phyloP scores from a whole-genome alignment of 2,329 filamentous ascomycete species.

The Xylaria sp. region DNA sequence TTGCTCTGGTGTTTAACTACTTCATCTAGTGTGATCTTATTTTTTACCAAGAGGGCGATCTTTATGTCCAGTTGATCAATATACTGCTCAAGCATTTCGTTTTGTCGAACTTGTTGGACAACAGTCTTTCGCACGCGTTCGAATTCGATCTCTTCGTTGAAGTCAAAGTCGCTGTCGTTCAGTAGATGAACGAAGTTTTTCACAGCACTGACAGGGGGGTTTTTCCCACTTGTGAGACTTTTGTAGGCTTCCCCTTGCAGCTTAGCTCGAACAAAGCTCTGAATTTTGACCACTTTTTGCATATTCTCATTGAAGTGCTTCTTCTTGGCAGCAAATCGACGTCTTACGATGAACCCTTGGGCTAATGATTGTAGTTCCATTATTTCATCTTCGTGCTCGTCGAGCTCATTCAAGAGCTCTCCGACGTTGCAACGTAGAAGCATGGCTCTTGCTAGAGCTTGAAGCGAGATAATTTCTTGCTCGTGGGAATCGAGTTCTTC shows the following conservation, averaged over 20 bases:
- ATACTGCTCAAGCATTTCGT: constrained; percentile 96
- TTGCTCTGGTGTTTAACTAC: constrained; percentile 97
- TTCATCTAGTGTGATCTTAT: constrained; percentile 98
- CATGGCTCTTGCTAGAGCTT: constrained; percentile 82
- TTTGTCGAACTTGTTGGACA: constrained; percentile 95
- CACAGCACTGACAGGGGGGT: constrained; percentile 94
- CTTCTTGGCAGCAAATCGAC: constrained; percentile 83
- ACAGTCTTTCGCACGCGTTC: constrained; percentile 95
- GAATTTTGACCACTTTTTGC: constrained; percentile 98
- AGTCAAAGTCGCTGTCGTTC: constrained; percentile 98
- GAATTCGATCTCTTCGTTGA: constrained; percentile 98
- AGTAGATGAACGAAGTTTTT: constrained; percentile 98
- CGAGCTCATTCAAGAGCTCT: constrained; percentile 77
- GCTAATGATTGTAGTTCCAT: constrained; percentile 78
- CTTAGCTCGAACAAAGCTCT: constrained; percentile 93
- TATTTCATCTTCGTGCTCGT: constrained; percentile 83
- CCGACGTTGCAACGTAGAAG: constrained; percentile 79
- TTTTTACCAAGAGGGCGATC: constrained; percentile 97
- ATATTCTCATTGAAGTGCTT: constrained; percentile 95
- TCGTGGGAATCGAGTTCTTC: constrained; percentile 76
- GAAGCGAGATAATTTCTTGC: constrained; percentile 73
- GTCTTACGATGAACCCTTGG: constrained; percentile 78
- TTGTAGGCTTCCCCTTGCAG: constrained; percentile 98
- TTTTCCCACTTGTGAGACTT: constrained; percentile 94
- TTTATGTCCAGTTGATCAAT: constrained; percentile 99